Evolutionary conservation across 1,139 yeast species (phyloP).

Genomic region (Geotrichum aggregatum): DNA sequence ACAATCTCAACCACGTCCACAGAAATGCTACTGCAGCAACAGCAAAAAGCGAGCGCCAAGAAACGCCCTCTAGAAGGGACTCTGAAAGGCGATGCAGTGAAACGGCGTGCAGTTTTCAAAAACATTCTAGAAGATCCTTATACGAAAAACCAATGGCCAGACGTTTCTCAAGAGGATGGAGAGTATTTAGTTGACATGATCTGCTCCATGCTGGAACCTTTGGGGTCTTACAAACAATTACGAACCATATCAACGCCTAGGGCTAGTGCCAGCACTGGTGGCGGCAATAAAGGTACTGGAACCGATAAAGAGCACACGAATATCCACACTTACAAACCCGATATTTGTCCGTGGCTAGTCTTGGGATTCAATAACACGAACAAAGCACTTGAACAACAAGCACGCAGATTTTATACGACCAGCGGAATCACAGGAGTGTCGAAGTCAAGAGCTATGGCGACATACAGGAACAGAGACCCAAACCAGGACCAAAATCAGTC

Average conservation of each 20-base stretch:
- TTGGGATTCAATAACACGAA: conserved; percentile 15
- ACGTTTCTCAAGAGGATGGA: conserved; percentile 9
- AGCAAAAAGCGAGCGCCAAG: conserved; percentile 4
- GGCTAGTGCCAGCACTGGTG: too few species aligned
- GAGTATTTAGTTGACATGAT: conserved; percentile 9
- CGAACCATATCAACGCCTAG: not conserved
- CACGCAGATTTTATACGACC: not conserved
- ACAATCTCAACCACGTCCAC: not conserved
- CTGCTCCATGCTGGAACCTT: conserved; percentile 7
- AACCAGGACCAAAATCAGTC: too few species aligned
- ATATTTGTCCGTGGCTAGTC: conserved; percentile 5
- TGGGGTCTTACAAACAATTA: not conserved
- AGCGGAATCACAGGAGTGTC: not conserved
- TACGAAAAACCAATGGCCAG: conserved; percentile 16
- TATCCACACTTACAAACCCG: too few species aligned
- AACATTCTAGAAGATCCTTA: conserved; percentile 18
- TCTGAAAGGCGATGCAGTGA: conserved; percentile 13
- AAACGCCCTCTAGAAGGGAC: conserved; percentile 17
- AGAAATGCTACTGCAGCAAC: not conserved
- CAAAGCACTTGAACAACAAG: conserved; percentile 14
- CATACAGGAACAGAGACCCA: too few species aligned
- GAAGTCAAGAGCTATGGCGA: too few species aligned
- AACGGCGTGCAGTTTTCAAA: conserved; percentile 16
- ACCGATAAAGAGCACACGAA: too few species aligned
- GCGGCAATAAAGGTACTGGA: too few species aligned